Conservation (phyloP, 192 early-diverging fungal species). For the Phycomyces nitens region DNA sequence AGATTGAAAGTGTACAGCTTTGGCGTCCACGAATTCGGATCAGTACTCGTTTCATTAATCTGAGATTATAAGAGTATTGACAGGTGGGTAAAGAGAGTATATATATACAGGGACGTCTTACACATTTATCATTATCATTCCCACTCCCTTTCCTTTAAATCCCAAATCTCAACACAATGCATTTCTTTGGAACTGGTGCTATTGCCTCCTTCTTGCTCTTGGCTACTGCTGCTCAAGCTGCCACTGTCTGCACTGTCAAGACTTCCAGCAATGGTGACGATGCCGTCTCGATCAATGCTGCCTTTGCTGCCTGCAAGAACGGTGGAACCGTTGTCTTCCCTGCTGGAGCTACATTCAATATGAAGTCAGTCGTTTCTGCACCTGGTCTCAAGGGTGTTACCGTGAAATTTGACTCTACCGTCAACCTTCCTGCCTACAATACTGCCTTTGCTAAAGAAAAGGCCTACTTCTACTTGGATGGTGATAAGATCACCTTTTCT, state of each 20-base stretch:
- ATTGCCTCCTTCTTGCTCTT: conserved; percentile 7
- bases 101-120: too few species aligned
- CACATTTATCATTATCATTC: too few species aligned
- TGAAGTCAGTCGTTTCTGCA: conserved; percentile 6
- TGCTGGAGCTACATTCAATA: conserved; percentile 4
- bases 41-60: too few species aligned
- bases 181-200: too few species aligned
- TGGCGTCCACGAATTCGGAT: too few species aligned
- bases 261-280: conserved; percentile 5
- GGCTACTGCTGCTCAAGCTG: conserved; percentile 7
- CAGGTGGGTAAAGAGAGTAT: too few species aligned
- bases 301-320: conserved; percentile 13
- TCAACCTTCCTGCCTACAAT: conserved; percentile 11
- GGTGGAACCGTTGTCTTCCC: conserved; percentile 21
- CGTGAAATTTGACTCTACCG: conserved; percentile 14
- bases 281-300: conserved; percentile 5
- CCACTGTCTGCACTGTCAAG: conserved; percentile 16
- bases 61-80: too few species aligned
- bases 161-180: too few species aligned
- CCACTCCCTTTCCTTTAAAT: too few species aligned
- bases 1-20: too few species aligned
- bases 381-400: conserved; percentile 6
- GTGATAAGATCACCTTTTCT: conserved; percentile 11
- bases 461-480: conserved; percentile 14
- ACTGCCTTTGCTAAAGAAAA: conserved; percentile 1